These are phyloP conservation scores for Capronia coronata DNA, from an alignment of 2,329 filamentous ascomycete species.

Conservation along the genomic window DNA sequence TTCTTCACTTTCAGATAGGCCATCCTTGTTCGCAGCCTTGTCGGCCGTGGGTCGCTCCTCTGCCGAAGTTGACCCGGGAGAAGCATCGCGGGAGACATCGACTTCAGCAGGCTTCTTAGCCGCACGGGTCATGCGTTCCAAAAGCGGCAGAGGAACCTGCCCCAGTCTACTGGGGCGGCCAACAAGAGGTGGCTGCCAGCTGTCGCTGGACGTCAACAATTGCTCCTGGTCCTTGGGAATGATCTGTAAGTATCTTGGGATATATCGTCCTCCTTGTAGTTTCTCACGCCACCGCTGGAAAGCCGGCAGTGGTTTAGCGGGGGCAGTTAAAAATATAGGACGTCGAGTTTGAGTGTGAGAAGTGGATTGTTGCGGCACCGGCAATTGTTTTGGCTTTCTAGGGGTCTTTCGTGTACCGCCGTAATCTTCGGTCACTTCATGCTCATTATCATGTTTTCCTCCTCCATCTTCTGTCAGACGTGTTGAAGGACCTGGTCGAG, in stretches of 20 bases:
- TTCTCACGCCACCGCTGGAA: constrained; percentile 15
- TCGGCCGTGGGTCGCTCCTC: neutral
- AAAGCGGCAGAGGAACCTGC: constrained; percentile 13
- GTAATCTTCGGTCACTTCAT: too few species aligned
- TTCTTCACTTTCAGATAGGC: neutral
- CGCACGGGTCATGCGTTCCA: constrained; percentile 8
- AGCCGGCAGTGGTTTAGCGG: neutral
- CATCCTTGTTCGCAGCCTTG: neutral
- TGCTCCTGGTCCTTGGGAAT: constrained; percentile 17
- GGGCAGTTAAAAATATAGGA: too few species aligned
- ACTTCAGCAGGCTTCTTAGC: constrained; percentile 10
- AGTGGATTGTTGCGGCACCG: neutral
- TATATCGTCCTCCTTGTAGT: constrained; percentile 6
- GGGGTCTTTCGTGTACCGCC: too few species aligned
- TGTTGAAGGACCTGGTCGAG: neutral
- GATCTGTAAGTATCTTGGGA: constrained; percentile 12
- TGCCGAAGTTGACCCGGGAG: neutral
- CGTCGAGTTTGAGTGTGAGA: too few species aligned
- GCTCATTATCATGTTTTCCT: too few species aligned
- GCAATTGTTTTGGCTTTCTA: neutral
- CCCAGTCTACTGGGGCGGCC: constrained; percentile 18
- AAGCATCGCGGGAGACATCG: neutral
- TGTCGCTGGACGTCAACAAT: constrained; percentile 22
- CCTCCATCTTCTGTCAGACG: too few species aligned
- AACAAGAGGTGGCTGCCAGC: constrained; percentile 27